Conservation (phyloP, 768 basidiomycete species). For the Tephrocybe sp. region DNA sequence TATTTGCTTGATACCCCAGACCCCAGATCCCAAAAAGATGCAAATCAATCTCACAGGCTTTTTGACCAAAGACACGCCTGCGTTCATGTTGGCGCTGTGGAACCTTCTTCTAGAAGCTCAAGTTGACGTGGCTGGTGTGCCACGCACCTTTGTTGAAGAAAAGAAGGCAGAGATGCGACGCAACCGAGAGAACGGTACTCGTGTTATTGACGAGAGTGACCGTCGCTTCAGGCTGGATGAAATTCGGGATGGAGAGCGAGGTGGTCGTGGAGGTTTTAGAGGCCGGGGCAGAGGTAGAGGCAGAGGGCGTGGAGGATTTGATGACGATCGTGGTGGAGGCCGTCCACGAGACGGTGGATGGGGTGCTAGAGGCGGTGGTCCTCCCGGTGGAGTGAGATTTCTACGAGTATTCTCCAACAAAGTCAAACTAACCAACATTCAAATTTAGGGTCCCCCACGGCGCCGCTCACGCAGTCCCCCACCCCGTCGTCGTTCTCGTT, state of each 20-base stretch:
- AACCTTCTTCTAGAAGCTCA: slow-evolving; percentile 91
- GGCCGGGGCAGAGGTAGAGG: slow-evolving; percentile 62
- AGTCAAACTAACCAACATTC: slow-evolving; percentile 9
- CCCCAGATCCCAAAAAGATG: slow-evolving; percentile 92
- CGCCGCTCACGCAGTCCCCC: slow-evolving; percentile 51
- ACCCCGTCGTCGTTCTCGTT: slow-evolving; percentile 45
- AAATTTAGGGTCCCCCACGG: slow-evolving; percentile 36
- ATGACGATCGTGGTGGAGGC: slow-evolving; percentile 44
- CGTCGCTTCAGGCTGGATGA: slow-evolving; percentile 68
- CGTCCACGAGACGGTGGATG: slow-evolving; percentile 67
- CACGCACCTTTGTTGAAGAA: slow-evolving; percentile 84
- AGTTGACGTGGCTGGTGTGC: slow-evolving; percentile 82
- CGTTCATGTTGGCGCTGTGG: slow-evolving; percentile 91
- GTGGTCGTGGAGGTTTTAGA: slow-evolving; percentile 42
- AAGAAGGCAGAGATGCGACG: slow-evolving; percentile 91
- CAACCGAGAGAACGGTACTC: slow-evolving; percentile 58
- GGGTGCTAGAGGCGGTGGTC: slow-evolving; percentile 63
- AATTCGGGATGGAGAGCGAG: slow-evolving; percentile 59
- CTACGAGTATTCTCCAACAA: slow-evolving; percentile 5
- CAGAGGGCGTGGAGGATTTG: slow-evolving; percentile 47
- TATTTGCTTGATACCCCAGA: no score
- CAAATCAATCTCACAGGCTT: slow-evolving; percentile 94
- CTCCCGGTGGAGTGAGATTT: slow-evolving; percentile 31
- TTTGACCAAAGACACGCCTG: slow-evolving; percentile 78
- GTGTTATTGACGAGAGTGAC: slow-evolving; percentile 69